Percentiles rank a stretch among this genome's conserved stretches.
Conservation (phyloP, 305 asterid species). For the Fraxinus platypoda region DNA sequence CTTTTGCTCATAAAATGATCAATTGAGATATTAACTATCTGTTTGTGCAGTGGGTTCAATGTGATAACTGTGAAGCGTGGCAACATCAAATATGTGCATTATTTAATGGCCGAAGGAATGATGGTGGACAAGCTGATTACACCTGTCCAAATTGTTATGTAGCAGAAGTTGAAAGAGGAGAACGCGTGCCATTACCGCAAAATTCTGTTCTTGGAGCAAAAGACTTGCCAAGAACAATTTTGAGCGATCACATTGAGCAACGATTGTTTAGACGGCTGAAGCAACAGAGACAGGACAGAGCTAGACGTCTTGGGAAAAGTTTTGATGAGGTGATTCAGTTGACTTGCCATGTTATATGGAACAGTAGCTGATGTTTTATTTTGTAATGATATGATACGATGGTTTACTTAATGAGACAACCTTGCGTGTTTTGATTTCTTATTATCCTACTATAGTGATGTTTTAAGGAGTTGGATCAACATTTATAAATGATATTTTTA, state of each 20-base stretch:
- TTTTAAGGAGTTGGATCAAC: background rate
- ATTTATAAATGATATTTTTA: background rate
- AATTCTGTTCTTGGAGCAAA: conserved; percentile 97
- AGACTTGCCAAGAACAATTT: conserved; percentile 85
- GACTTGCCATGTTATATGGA: conserved; percentile 15
- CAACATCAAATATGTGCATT: conserved; percentile 97
- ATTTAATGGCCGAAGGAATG: conserved; percentile 95
- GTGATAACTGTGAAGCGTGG: conserved; percentile 98
- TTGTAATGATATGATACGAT: background rate
- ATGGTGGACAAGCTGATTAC: conserved; percentile 96
- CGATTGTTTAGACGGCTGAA: conserved; percentile 66
- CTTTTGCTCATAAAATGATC: conserved; percentile 14
- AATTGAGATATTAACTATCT: conserved; percentile 23
- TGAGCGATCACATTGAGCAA: conserved; percentile 90
- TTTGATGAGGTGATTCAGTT: conserved; percentile 72
- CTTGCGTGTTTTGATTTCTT: background rate
- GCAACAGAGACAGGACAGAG: conserved; percentile 83
- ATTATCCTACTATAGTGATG: background rate
- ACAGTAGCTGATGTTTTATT: conserved; percentile 8
- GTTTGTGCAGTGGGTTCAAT: conserved; percentile 90
- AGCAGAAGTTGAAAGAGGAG: conserved; percentile 82
- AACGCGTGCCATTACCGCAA: conserved; percentile 77
- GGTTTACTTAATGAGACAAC: background rate
- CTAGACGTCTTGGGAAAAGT: conserved; percentile 69
- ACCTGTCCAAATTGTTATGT: conserved; percentile 97